Evolutionary conservation across 1,284 basidiomycete species (phyloP).

Genomic region (Leccinum fuscescens): DNA sequence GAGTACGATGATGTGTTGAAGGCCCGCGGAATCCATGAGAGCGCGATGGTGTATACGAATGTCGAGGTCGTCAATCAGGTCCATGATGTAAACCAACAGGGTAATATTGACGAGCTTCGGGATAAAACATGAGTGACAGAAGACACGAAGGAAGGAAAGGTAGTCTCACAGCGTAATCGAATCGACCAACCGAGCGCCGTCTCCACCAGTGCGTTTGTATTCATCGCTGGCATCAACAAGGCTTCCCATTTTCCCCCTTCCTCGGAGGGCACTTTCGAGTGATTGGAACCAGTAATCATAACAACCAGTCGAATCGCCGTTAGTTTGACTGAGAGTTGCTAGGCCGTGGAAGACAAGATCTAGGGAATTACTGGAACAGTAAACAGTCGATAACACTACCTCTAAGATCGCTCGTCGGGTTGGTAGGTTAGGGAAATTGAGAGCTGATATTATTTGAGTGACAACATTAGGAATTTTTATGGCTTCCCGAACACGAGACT

Average conservation of each 20-base stretch:
- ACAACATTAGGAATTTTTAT: conserved; percentile 78
- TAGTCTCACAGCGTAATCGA: conserved; percentile 65
- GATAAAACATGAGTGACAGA: conserved; percentile 19
- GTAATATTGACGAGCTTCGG: conserved; percentile 65
- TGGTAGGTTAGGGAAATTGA: conserved; percentile 81
- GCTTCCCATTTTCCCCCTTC: conserved; percentile 93
- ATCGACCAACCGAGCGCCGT: conserved; percentile 72
- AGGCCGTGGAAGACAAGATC: conserved; percentile 62
- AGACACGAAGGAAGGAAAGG: conserved; percentile 3
- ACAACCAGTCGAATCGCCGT: conserved; percentile 56
- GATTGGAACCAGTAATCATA: conserved; percentile 93
- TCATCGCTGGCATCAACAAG: conserved; percentile 93
- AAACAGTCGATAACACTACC: conserved; percentile 64
- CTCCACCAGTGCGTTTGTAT: conserved; percentile 64
- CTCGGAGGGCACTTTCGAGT: conserved; percentile 75
- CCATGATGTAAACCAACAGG: conserved; percentile 67
- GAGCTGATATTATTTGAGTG: conserved; percentile 78
- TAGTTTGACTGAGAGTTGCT: conserved; percentile 63
- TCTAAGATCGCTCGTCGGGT: conserved; percentile 85
- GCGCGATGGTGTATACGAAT: conserved; percentile 82
- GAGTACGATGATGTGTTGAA: conserved; percentile 72
- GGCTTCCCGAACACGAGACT: conserved; percentile 79
- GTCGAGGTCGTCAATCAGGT: conserved; percentile 71
- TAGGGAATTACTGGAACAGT: conserved; percentile 54
- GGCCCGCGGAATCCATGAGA: conserved; percentile 87